Evolutionary conservation across 2,329 filamentous ascomycete species (phyloP), one percentile per base, ranked within the genome.

Genomic region (Fusarium sp.): DNA sequence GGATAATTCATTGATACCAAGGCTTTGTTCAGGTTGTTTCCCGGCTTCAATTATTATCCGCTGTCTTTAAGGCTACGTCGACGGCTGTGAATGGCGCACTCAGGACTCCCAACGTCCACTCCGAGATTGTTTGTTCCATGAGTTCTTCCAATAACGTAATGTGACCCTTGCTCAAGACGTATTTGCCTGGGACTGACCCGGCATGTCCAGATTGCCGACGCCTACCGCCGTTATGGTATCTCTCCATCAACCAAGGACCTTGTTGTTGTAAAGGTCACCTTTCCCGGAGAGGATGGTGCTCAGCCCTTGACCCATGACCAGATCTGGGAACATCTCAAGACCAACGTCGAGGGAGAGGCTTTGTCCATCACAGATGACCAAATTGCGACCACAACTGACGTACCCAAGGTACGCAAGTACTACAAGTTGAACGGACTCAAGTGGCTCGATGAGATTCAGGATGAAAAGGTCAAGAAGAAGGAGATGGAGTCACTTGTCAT

Each of bases 201-300:
- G 50, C 52, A 33, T 33, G 8, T 33, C 8, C 52, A 97, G 94
- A 98, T 99, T 75, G 88, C 94, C 52, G 95, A 98, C 73, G 91
- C 94, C 1, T 98, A 98, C 80, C 91, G 93, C 33, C 91, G 91
- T 55, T 97, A 96, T 76, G 96, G 96, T 48, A 90, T 98, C 60
- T 84, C 87, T 1, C 88, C 93, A 14, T 82, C 84, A 13, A 96
- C 92, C 4, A 90, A 86, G 44, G 81, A 90, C 71, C 80, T 99
- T n/a, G 82, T 98, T 4, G 90, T 93, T 8, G 85, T 98, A 75
- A 98, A 98, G 78, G 85, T 98, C 24, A 86, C 90, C 11, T 84
- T 86, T 17, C 82, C 84, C 0, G 79, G 82, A 46, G 74, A 76
- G 4, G 77, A 80, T 34, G 79, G 83, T 46, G 81, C 84, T 7